A percentile compares a stretch with the other conserved stretches of the same genome.
Conservation (phyloP, 2,329 filamentous ascomycete species). For the Fusarium avenaceum region DNA sequence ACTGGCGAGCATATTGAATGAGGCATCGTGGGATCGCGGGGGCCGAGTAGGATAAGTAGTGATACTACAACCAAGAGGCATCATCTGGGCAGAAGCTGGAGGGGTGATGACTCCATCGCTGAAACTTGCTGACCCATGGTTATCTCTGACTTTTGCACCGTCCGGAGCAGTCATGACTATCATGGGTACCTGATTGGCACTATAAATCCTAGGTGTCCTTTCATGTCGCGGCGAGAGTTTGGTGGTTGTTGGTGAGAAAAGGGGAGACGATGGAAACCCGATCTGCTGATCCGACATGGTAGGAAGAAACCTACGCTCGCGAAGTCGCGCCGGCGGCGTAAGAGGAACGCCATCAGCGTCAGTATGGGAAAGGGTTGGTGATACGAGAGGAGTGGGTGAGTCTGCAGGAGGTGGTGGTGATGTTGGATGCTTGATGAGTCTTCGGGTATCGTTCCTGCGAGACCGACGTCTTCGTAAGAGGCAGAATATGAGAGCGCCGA, state of each 20-base stretch:
- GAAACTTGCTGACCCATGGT: constrained; percentile 8
- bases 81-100: constrained; percentile 14
- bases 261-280: constrained; percentile 56
- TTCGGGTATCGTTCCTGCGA: constrained; percentile 22
- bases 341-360: constrained; percentile 48
- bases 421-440: constrained; percentile 43
- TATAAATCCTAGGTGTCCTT: constrained; percentile 29
- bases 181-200: constrained; percentile 33
- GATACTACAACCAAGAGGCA: constrained; percentile 2
- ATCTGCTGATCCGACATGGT: constrained; percentile 27
- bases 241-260: constrained; percentile 55
- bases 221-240: constrained; percentile 55
- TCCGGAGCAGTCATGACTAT: constrained; percentile 36
- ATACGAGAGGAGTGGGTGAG: constrained; percentile 60
- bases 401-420: constrained; percentile 47
- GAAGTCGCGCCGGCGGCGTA: constrained; percentile 63
- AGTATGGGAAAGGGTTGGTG: constrained; percentile 52
- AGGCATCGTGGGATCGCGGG: constrained; percentile 22
- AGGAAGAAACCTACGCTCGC: constrained; percentile 61
- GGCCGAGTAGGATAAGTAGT: constrained; percentile 33
- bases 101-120: constrained; percentile 21
- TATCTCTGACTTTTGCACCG: constrained; percentile 16
- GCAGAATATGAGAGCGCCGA: constrained; percentile 56
- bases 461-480: constrained; percentile 52
- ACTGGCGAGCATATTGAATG: constrained; percentile 45